Percentiles rank a stretch among this genome's conserved stretches.
Evolutionary conservation across 495 filamentous ascomycete genomes (phyloP).

Genomic region (Penicillium macrosclerotiorum): DNA sequence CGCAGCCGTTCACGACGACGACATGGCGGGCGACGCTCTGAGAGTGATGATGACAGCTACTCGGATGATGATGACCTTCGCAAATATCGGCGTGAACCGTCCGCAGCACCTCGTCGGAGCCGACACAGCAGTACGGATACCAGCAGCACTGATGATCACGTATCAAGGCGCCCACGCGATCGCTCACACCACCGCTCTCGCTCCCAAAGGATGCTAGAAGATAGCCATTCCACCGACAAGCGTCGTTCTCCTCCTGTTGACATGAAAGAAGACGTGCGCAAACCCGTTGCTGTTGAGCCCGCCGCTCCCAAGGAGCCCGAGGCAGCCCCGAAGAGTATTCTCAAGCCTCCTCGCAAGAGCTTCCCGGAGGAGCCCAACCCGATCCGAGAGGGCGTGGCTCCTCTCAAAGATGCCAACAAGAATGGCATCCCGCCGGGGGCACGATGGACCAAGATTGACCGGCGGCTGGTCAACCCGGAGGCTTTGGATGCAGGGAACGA

Average conservation of each 20-base stretch:
- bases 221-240: constrained; percentile 7
- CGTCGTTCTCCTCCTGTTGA: constrained; percentile 12
- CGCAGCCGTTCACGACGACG: constrained; percentile 27
- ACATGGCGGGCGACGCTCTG: constrained; percentile 14
- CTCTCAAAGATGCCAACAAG: constrained; percentile 75
- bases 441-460: constrained; percentile 86
- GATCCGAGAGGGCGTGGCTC: constrained; percentile 84
- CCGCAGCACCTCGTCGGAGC: constrained; percentile 21
- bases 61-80: constrained; percentile 40
- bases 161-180: constrained; percentile 13
- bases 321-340: constrained; percentile 60
- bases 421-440: constrained; percentile 73
- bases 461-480: constrained; percentile 77
- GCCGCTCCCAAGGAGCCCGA: constrained; percentile 35
- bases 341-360: constrained; percentile 67
- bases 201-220: constrained; percentile 20
- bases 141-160: constrained; percentile 15
- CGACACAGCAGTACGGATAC: constrained; percentile 26
- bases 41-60: constrained; percentile 31
- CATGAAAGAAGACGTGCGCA: constrained; percentile 27
- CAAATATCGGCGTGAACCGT: constrained; percentile 33
- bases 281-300: constrained; percentile 30
- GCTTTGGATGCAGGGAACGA: constrained; percentile 74
- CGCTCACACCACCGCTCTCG: constrained; percentile 26
- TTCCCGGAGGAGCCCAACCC: constrained; percentile 79